Evolutionary conservation across 1,284 basidiomycete genomes (phyloP), one percentile per base, ranked within the genome.

Genomic region (Abortiporus biennis): DNA sequence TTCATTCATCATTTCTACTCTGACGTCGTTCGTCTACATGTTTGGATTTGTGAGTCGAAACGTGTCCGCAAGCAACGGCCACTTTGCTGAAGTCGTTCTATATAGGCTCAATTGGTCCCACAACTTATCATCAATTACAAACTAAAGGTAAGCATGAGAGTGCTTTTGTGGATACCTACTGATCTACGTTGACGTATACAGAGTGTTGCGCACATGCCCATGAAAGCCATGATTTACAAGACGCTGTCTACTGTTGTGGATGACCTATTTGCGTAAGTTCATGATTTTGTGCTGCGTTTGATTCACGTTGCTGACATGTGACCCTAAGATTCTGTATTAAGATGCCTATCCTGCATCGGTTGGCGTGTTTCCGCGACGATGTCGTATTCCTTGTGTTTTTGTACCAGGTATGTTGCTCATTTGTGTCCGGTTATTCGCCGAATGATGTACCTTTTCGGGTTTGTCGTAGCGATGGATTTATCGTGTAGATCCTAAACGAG

Each of bases 151-250:
- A 41, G 45, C 17, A 56, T 66, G 38, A 33, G 61, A 31, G 43
- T 48, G 33, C 17, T 13, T 23, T 24, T 8, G 30, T 25, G 27
- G 22, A 24, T 23, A 33, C 23, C 19, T 38, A 25, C 43, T 45
- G 11, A 44, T 35, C n/a, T n/a, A n/a, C 15, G 36, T 36, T 25
- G 36, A 33, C 29, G 34, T 22, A 47, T 45, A 47, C 39, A 53
- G 81, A 87, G 81, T 57, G 90, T 92, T 29, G 84, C 91, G 29
- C 92, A 94, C 58, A 91, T 94, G 84, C 90, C 89, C 8, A 91
- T 94, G 82, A 96, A 94, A 65, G 90, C 94, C 3, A 93, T 98
- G 86, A 82, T 94, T 49, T 97, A 91, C 74, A 96, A 96, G 69
- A 85, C 89, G 2, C 68, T 93, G 38, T 85, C 84, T 22, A 92